A percentile compares a stretch with the other conserved stretches of the same genome.
Conservation (phyloP, 345 rosid species). For the Jatropha curcas region DNA sequence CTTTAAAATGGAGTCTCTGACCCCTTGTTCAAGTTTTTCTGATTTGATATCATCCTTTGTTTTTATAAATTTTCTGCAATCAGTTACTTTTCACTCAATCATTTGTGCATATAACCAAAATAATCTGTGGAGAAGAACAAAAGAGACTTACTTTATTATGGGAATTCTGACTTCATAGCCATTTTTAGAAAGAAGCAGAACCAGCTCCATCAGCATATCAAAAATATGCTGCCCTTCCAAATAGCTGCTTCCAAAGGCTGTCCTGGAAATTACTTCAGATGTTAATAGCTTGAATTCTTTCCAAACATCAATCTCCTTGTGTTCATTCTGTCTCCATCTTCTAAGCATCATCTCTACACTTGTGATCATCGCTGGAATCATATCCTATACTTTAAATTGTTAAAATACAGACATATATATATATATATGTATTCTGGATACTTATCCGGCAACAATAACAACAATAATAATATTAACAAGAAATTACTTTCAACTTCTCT, state of each 20-base stretch:
- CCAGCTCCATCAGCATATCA: conserved; percentile 28
- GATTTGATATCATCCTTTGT: conserved; percentile 25
- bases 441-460: too few species aligned
- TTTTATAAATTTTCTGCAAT: conserved; percentile 32
- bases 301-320: conserved; percentile 39
- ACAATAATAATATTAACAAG: not conserved
- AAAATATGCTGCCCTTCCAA: conserved; percentile 42
- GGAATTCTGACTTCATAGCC: conserved; percentile 1
- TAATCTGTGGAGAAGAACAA: not conserved
- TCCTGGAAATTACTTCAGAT: conserved; percentile 47
- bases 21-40: conserved; percentile 13
- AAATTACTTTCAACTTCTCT: conserved; percentile 39
- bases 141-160: not conserved
- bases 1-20: not conserved
- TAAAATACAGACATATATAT: too few species aligned
- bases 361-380: conserved; percentile 36
- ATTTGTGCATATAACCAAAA: not conserved
- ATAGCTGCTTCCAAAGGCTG: conserved; percentile 52
- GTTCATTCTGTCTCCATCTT: conserved; percentile 35
- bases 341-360: conserved; percentile 43
- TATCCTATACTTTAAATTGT: not conserved
- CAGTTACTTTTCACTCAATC: too few species aligned
- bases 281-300: conserved; percentile 39
- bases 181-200: conserved; percentile 10
- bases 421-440: too few species aligned